phyloP scores from a whole-genome alignment of 192 early-diverging fungal genomes.

The Pilaira anomala region DNA sequence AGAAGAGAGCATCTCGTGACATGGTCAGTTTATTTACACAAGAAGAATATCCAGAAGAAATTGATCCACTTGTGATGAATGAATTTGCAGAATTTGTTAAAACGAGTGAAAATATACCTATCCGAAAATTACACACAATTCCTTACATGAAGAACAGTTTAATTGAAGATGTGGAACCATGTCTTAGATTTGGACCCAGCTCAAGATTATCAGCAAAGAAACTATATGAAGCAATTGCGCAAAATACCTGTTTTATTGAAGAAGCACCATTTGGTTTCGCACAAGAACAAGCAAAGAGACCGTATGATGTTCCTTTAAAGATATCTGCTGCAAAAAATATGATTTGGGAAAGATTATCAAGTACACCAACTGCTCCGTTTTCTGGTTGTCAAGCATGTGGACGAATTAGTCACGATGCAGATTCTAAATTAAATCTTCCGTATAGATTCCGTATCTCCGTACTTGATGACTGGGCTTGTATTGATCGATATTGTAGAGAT shows the following conservation, averaged over 20 bases:
- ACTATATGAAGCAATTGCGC: constrained; percentile 81
- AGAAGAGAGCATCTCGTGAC: constrained; percentile 34
- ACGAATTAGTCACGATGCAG: constrained; percentile 33
- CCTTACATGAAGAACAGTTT: constrained; percentile 84
- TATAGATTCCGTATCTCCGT: constrained; percentile 69
- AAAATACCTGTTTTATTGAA: constrained; percentile 85
- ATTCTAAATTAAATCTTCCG: constrained; percentile 33
- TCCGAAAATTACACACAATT: constrained; percentile 72
- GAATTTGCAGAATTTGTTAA: constrained; percentile 90
- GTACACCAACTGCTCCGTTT: constrained; percentile 26
- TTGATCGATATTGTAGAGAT: constrained; percentile 85
- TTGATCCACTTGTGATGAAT: constrained; percentile 72
- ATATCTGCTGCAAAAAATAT: constrained; percentile 49
- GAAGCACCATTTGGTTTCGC: constrained; percentile 59
- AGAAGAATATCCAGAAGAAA: constrained; percentile 28
- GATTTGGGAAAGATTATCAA: constrained; percentile 51
- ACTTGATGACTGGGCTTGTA: constrained; percentile 69
- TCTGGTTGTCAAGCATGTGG: constrained; percentile 55
- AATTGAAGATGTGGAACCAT: constrained; percentile 89
- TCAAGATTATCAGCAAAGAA: constrained; percentile 85
- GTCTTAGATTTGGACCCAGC: constrained; percentile 87
- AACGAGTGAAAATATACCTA: constrained; percentile 56
- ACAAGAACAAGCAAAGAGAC: constrained; percentile 40
- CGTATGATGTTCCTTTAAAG: constrained; percentile 43
- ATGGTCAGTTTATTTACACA: constrained; percentile 2